These are phyloP conservation scores for Metschnikowia anglica DNA, from an alignment of 805 yeast species.

Conservation along the genomic window DNA sequence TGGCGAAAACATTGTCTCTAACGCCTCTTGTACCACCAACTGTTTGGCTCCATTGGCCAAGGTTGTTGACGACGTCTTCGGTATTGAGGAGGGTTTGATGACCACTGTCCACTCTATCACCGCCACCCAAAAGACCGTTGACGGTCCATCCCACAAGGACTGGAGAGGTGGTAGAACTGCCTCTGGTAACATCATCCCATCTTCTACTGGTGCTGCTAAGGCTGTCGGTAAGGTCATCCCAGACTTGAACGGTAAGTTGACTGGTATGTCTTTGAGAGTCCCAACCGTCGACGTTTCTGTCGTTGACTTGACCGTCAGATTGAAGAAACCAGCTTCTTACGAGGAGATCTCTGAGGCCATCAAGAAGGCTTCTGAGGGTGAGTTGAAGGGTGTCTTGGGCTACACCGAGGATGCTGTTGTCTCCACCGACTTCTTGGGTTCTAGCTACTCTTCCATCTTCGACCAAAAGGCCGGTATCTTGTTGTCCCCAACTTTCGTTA, in stretches of 20 bases:
- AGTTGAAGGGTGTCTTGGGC: slow-evolving; percentile 78
- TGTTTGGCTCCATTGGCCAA: slow-evolving; percentile 94
- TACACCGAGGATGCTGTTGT: slow-evolving; percentile 93
- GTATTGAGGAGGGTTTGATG: slow-evolving; percentile 90
- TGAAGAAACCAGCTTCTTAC: slow-evolving; percentile 72
- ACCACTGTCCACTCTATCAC: slow-evolving; percentile 96
- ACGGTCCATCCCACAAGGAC: slow-evolving; percentile 96
- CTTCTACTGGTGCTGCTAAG: slow-evolving; percentile 97
- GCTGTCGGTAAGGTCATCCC: slow-evolving; percentile 96
- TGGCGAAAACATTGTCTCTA: slow-evolving; percentile 76
- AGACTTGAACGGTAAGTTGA: slow-evolving; percentile 84
- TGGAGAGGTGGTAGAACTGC: slow-evolving; percentile 99
- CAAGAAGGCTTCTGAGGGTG: slow-evolving; percentile 75
- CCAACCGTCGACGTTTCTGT: slow-evolving; percentile 93
- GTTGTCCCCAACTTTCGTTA: slow-evolving; percentile 84
- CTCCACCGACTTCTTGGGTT: slow-evolving; percentile 84
- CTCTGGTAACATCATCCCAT: slow-evolving; percentile 92
- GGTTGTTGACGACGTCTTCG: slow-evolving; percentile 80
- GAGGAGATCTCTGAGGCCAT: slow-evolving; percentile 78
- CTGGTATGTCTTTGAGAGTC: slow-evolving; percentile 92
- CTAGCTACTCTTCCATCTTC: slow-evolving; percentile 81
- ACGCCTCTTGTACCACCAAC: slow-evolving; percentile 96
- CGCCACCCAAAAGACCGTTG: slow-evolving; percentile 94
- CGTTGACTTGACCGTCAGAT: slow-evolving; percentile 86
- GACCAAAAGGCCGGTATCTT: slow-evolving; percentile 90